Evolutionary conservation across 1,284 basidiomycete genomes (phyloP).

Genomic region (Irpex lacteus): DNA sequence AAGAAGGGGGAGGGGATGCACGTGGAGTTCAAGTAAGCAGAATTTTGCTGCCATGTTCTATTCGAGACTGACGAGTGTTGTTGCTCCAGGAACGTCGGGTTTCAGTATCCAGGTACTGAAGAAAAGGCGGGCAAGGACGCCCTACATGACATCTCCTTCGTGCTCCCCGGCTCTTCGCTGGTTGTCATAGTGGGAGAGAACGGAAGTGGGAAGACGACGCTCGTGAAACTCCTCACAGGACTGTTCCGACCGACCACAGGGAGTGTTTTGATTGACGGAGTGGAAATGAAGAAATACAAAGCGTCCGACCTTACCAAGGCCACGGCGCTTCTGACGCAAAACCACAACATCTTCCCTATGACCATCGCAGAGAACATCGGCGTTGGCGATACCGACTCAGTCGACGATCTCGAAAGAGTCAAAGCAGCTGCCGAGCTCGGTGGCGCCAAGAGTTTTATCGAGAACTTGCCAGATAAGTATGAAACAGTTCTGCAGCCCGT

Average conservation of each 20-base stretch:
- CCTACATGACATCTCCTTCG: constrained; percentile 61
- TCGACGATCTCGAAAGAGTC: constrained; percentile 46
- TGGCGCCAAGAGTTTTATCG: constrained; percentile 58
- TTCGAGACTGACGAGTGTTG: neutral
- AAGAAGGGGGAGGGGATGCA: constrained; percentile 29
- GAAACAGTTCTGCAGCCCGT: constrained; percentile 33
- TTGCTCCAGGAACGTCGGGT: constrained; percentile 56
- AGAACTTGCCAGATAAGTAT: constrained; percentile 54
- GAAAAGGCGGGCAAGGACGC: constrained; percentile 43
- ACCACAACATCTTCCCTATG: constrained; percentile 62
- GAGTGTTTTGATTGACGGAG: constrained; percentile 56
- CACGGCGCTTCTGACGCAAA: constrained; percentile 67
- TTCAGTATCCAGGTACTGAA: constrained; percentile 47
- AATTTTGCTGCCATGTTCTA: neutral
- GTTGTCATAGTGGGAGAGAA: constrained; percentile 71
- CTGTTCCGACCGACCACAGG: constrained; percentile 64
- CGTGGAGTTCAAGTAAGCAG: constrained; percentile 33
- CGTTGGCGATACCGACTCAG: constrained; percentile 51
- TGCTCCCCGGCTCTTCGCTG: constrained; percentile 34
- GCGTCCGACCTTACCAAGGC: constrained; percentile 48
- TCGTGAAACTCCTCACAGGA: constrained; percentile 64
- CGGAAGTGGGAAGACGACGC: constrained; percentile 70
- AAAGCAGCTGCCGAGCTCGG: constrained; percentile 59
- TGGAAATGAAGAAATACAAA: constrained; percentile 51
- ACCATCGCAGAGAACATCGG: constrained; percentile 72